A percentile compares a stretch with the other conserved stretches of the same genome.
These are phyloP conservation scores for Naganishia randhawae DNA, from an alignment of 768 basidiomycete genomes.

Conservation along the genomic window DNA sequence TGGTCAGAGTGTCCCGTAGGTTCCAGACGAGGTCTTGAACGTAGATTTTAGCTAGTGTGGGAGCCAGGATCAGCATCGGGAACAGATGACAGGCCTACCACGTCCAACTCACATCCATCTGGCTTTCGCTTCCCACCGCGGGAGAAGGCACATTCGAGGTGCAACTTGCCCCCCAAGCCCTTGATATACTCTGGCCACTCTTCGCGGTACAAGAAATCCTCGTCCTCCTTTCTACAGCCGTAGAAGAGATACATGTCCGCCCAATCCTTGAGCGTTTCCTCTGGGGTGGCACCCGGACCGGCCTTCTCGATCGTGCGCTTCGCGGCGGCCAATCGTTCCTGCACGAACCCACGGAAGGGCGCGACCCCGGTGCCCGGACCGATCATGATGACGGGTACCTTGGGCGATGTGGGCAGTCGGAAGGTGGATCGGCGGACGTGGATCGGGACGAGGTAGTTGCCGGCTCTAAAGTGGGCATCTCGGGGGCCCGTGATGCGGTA, in stretches of 20 bases:
- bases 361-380: slow-evolving; percentile 99
- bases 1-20: slow-evolving; percentile 72
- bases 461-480: slow-evolving; percentile 69
- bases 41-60: slow-evolving; percentile 72
- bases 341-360: slow-evolving; percentile 97
- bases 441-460: slow-evolving; percentile 75
- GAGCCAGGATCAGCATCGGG: neutral
- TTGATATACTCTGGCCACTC: slow-evolving; percentile 87
- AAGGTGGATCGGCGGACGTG: slow-evolving; percentile 96
- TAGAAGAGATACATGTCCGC: slow-evolving; percentile 92
- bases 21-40: slow-evolving; percentile 97
- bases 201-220: slow-evolving; percentile 90
- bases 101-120: slow-evolving; percentile 45
- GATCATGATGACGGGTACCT: slow-evolving; percentile 98
- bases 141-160: slow-evolving; percentile 83
- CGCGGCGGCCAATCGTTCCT: slow-evolving; percentile 94
- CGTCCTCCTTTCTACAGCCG: slow-evolving; percentile 80
- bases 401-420: slow-evolving; percentile 93
- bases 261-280: slow-evolving; percentile 72
- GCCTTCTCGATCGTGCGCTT: slow-evolving; percentile 93
- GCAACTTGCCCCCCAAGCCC: slow-evolving; percentile 88
- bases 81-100: neutral
- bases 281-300: slow-evolving; percentile 66
- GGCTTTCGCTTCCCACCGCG: slow-evolving; percentile 42
- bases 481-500: slow-evolving; percentile 91